Evolutionary conservation across 169 alveolate genomes (phyloP), one percentile per base, ranked within the genome.

Genomic region (Ichthyophthirius multifiliis): DNA sequence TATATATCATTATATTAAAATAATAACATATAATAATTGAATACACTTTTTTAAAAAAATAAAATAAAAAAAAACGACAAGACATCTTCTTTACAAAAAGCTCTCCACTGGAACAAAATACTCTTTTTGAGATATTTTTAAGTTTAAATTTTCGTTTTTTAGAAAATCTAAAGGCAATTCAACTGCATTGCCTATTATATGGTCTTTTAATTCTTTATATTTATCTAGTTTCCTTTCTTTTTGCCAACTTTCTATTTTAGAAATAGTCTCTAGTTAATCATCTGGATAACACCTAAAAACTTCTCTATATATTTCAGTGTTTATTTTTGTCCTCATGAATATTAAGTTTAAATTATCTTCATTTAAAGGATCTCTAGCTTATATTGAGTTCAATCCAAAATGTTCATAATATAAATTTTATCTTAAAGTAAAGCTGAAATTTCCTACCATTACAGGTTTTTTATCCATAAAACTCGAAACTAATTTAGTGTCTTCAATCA

Each of bases 271-370:
- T 15, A 85, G 30, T 10, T 64, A 15, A 83, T 91, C 92, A 84
- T 91, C 92, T 30, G 95, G 93, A 85, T 88, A 88, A 30, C 93
- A 88, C 41, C 90, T 87, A 78, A 91, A 91, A 7, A 91, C 63
- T 74, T 84, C 41, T 44, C 90, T 78, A 75, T 91, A 91, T 18
- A 76, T 27, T 20, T 16, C 20, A 43, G 93, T 88, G 82, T 91
- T 91, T 34, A 67, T 62, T 44, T 65, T 82, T 2, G 93, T 89
- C 62, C 80, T 55, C 48, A 79, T 35, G 32, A 39, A 30, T 18
- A 83, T 73, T 74, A 75, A 48, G 0, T 76, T 74, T 75, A 20
- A 48, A 12, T 85, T 43, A 76, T 91, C 9, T 43, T 48, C 9
- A 63, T 85, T 81, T 63, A 89, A 82, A 34, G 90, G 91, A 65